These are phyloP conservation scores for Termitomyces eurrhizus DNA, from an alignment of 768 basidiomycete genomes.

Conservation along the genomic window DNA sequence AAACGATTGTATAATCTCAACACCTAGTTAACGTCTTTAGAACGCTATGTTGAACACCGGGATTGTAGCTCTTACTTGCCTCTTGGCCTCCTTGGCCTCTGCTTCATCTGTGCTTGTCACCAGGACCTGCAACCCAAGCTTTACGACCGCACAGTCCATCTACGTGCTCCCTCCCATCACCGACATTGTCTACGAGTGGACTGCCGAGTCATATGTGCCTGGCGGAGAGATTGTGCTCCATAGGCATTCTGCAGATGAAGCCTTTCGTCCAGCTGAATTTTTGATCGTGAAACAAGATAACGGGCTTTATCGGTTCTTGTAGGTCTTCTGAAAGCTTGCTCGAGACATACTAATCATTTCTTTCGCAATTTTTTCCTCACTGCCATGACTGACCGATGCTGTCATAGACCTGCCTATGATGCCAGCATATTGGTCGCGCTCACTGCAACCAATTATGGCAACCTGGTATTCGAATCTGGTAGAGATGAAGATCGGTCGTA, in stretches of 20 bases:
- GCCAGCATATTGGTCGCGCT: constrained; percentile 7
- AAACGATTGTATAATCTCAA: neutral
- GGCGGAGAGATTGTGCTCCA: constrained; percentile 11
- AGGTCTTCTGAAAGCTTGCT: neutral
- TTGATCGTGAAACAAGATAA: constrained; percentile 12
- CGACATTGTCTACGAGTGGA: constrained; percentile 11
- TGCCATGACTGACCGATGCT: neutral
- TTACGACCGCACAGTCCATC: constrained; percentile 11
- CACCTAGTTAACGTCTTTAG: neutral
- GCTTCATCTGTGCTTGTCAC: constrained; percentile 14
- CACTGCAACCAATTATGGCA: constrained; percentile 8
- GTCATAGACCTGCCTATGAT: constrained; percentile 6
- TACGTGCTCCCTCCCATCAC: constrained; percentile 11
- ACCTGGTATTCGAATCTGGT: constrained; percentile 4
- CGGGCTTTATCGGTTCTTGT: constrained; percentile 13
- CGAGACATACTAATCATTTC: neutral
- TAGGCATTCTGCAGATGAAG: neutral
- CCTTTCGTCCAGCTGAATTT: constrained; percentile 10
- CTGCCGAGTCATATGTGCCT: constrained; percentile 2
- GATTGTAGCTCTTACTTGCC: neutral
- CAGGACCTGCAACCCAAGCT: constrained; percentile 4
- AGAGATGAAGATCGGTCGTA: neutral
- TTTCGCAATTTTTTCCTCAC: no score
- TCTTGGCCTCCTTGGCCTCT: constrained; percentile 11
- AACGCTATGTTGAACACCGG: constrained; percentile 5